Conservation (phyloP, 495 filamentous ascomycete genomes). For the Penicillium coprophilum region DNA sequence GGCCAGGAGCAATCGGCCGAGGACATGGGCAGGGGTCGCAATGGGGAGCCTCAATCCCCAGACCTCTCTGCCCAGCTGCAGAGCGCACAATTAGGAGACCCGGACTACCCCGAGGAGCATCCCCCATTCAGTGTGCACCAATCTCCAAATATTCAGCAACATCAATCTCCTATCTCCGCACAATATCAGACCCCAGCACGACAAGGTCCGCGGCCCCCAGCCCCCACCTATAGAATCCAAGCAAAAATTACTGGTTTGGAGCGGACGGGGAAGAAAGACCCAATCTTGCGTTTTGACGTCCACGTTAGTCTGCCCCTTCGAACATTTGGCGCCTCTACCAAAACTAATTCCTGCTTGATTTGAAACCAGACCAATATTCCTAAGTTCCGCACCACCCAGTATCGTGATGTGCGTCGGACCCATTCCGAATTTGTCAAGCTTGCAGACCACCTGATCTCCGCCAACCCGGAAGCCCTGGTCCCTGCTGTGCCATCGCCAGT, state of each 20-base stretch:
- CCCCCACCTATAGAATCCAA: conserved; percentile 79
- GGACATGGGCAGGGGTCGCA: conserved; percentile 25
- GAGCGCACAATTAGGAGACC: conserved; percentile 43
- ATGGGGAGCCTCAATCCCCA: conserved; percentile 28
- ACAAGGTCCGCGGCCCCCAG: conserved; percentile 43
- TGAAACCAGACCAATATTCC: conserved; percentile 84
- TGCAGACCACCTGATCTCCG: conserved; percentile 88
- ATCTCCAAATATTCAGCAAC: conserved; percentile 42
- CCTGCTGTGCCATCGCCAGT: conserved; percentile 90
- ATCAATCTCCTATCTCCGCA: conserved; percentile 49
- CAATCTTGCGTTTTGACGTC: conserved; percentile 92
- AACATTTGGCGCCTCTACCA: background rate
- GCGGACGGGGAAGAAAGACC: conserved; percentile 90
- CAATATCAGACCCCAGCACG: conserved; percentile 47
- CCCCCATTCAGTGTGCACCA: conserved; percentile 39
- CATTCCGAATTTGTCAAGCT: conserved; percentile 96
- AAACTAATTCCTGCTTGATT: conserved; percentile 10
- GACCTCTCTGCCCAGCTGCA: conserved; percentile 48
- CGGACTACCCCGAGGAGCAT: conserved; percentile 39
- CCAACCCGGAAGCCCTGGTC: conserved; percentile 95
- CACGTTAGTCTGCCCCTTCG: conserved; percentile 62
- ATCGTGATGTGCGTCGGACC: conserved; percentile 91
- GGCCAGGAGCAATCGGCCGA: conserved; percentile 46
- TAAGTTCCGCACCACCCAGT: conserved; percentile 95
- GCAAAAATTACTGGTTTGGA: conserved; percentile 93